Conservation (phyloP, 2,329 filamentous ascomycete genomes). For the Fusarium sp. region DNA sequence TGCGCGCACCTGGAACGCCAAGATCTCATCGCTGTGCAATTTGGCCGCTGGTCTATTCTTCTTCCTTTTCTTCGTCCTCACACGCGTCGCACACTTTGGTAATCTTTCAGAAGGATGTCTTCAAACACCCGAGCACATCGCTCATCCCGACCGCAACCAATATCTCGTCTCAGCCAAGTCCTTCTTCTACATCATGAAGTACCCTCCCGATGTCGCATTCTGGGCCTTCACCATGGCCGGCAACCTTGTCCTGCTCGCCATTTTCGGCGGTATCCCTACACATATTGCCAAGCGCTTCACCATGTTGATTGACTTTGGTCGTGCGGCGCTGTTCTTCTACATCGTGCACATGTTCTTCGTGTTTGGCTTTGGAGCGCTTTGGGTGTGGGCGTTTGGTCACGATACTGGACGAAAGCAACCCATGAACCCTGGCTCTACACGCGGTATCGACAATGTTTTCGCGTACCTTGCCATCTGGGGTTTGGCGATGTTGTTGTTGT, state of each 20-base stretch:
- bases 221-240: constrained; percentile 55
- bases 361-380: constrained; percentile 41
- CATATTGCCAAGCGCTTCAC: constrained; percentile 47
- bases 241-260: constrained; percentile 54
- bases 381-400: constrained; percentile 51
- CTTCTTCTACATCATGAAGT: constrained; percentile 61
- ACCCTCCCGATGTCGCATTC: constrained; percentile 60
- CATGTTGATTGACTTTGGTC: constrained; percentile 57
- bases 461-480: constrained; percentile 54
- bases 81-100: constrained; percentile 55
- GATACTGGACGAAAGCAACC: constrained; percentile 46
- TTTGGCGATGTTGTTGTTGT: constrained; percentile 51
- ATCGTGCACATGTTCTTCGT: constrained; percentile 53
- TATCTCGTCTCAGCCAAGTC: constrained; percentile 55
- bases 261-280: constrained; percentile 51
- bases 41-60: constrained; percentile 46
- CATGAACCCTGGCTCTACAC: constrained; percentile 39
- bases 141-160: constrained; percentile 50
- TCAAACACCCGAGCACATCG: constrained; percentile 52
- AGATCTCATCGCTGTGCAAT: constrained; percentile 47
- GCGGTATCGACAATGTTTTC: constrained; percentile 53
- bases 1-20: constrained; percentile 47
- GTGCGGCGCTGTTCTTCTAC: constrained; percentile 61
- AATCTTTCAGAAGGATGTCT: constrained; percentile 59
- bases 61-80: constrained; percentile 54